A percentile compares a stretch with the other conserved stretches of the same genome.
Conservation (phyloP, 139 green algal species). For the Picochlorum sp. region DNA sequence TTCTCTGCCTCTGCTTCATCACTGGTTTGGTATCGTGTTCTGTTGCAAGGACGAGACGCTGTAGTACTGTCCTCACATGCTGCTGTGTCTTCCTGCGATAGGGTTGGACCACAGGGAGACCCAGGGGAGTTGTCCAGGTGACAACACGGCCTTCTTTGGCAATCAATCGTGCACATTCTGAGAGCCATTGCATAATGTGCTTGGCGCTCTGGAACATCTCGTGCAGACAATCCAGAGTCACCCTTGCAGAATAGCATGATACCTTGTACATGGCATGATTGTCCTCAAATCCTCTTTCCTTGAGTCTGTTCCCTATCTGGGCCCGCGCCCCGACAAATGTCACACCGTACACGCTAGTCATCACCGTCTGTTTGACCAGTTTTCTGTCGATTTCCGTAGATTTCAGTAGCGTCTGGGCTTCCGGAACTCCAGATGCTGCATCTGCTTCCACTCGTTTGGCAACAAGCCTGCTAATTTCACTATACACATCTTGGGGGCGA, state of each 20-base stretch:
- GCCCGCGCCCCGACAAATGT: conserved; percentile 81
- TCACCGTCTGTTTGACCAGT: conserved; percentile 99
- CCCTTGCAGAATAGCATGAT: conserved; percentile 61
- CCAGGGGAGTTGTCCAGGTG: conserved; percentile 78
- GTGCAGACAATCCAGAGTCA: conserved; percentile 64
- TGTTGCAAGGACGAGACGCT: conserved; percentile 37
- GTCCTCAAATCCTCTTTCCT: conserved; percentile 61
- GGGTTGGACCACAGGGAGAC: conserved; percentile 86
- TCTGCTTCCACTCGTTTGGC: conserved; percentile 31
- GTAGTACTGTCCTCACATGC: conserved; percentile 48
- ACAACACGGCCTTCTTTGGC: conserved; percentile 46
- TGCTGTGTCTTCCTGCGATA: conserved; percentile 53
- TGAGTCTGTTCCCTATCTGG: conserved; percentile 75
- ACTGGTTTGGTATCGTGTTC: conserved; percentile 34
- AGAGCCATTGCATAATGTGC: conserved; percentile 87
- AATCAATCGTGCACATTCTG: conserved; percentile 55
- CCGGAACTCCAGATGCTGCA: conserved; percentile 14
- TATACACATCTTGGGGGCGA: conserved; percentile 81
- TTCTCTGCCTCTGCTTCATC: conserved; percentile 59
- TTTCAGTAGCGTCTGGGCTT: conserved; percentile 26
- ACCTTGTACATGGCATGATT: conserved; percentile 37
- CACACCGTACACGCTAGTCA: conserved; percentile 98
- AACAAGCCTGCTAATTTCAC: conserved; percentile 46
- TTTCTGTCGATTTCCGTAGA: conserved; percentile 80
- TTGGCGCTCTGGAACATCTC: conserved; percentile 77